Evolutionary conservation across 768 basidiomycete species (phyloP).

Genomic region (Clavulina sp.): DNA sequence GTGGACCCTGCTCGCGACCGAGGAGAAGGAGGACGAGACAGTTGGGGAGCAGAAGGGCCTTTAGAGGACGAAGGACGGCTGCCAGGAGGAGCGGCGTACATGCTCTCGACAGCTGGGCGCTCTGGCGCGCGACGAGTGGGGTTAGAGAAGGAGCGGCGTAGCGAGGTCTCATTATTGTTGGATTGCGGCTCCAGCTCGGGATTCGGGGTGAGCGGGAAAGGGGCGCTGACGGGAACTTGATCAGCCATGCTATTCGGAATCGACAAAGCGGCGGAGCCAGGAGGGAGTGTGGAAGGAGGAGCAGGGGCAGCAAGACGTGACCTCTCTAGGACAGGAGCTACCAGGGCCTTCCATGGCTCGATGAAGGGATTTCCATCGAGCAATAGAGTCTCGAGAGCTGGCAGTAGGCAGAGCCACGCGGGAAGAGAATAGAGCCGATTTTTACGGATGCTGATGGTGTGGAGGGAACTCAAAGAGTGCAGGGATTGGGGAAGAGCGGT

Average conservation of each 20-base stretch:
- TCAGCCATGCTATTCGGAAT: too few species aligned
- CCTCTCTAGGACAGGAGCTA: slow-evolving; percentile 50
- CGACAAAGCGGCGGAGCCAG: slow-evolving; percentile 40
- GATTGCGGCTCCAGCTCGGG: too few species aligned
- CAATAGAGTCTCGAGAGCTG: slow-evolving; percentile 64
- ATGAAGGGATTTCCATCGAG: slow-evolving; percentile 96
- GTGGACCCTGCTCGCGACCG: too few species aligned
- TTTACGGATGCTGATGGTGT: slow-evolving; percentile 74
- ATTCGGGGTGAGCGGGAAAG: too few species aligned
- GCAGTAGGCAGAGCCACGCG: slow-evolving; percentile 88
- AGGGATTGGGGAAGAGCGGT: slow-evolving; percentile 58
- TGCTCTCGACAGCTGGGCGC: too few species aligned
- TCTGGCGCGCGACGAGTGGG: too few species aligned
- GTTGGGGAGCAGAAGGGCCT: neutral
- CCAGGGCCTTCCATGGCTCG: slow-evolving; percentile 78
- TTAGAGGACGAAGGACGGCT: neutral
- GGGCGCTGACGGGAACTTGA: too few species aligned
- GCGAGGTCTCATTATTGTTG: too few species aligned
- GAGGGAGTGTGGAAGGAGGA: slow-evolving; percentile 5
- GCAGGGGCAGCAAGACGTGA: neutral
- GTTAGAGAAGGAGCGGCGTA: too few species aligned
- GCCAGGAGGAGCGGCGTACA: neutral
- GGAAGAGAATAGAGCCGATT: slow-evolving; percentile 82
- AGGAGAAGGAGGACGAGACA: neutral
- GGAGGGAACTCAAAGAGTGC: slow-evolving; percentile 55